phyloP scores from a whole-genome alignment of 2,329 filamentous ascomycete species.

The Neonectria magnoliae region DNA sequence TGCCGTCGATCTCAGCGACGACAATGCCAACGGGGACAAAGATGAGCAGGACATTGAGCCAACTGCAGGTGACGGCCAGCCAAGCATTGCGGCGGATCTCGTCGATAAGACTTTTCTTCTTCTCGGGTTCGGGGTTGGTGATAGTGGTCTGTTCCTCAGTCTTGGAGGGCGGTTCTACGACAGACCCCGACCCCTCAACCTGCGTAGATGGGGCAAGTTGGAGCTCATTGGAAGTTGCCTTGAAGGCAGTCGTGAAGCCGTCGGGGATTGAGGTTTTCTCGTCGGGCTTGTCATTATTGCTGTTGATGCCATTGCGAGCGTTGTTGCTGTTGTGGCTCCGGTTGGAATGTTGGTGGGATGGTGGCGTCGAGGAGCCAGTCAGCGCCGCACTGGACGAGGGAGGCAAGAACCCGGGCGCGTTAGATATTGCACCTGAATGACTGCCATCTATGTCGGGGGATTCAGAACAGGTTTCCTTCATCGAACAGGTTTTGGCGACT shows the following conservation, averaged over 20 bases:
- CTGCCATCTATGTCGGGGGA: slow-evolving; percentile 65
- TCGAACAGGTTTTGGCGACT: slow-evolving; percentile 57
- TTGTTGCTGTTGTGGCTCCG: slow-evolving; percentile 20
- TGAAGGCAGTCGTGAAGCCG: slow-evolving; percentile 26
- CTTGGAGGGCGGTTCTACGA: slow-evolving; percentile 53
- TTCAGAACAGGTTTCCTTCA: slow-evolving; percentile 69
- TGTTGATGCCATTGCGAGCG: slow-evolving; percentile 7
- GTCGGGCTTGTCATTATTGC: slow-evolving; percentile 19
- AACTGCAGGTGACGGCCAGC: slow-evolving; percentile 75
- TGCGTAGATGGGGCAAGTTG: slow-evolving; percentile 58
- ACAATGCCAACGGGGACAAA: slow-evolving; percentile 83
- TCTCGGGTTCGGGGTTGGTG: slow-evolving; percentile 41
- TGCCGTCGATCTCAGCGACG: slow-evolving; percentile 62
- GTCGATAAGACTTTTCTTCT: slow-evolving; percentile 53
- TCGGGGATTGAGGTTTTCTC: slow-evolving; percentile 29
- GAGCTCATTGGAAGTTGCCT: slow-evolving; percentile 37
- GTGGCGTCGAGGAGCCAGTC: slow-evolving; percentile 31
- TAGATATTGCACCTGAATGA: slow-evolving; percentile 64
- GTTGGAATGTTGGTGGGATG: slow-evolving; percentile 20
- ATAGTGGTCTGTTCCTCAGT: slow-evolving; percentile 39
- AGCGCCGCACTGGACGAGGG: slow-evolving; percentile 27
- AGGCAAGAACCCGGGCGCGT: slow-evolving; percentile 61
- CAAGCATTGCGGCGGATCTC: slow-evolving; percentile 62
- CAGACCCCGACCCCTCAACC: slow-evolving; percentile 65
- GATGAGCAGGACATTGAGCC: slow-evolving; percentile 79